Evolutionary conservation across 805 yeast genomes (phyloP).

Genomic region (Schwanniomyces pseudopolymorphus): DNA sequence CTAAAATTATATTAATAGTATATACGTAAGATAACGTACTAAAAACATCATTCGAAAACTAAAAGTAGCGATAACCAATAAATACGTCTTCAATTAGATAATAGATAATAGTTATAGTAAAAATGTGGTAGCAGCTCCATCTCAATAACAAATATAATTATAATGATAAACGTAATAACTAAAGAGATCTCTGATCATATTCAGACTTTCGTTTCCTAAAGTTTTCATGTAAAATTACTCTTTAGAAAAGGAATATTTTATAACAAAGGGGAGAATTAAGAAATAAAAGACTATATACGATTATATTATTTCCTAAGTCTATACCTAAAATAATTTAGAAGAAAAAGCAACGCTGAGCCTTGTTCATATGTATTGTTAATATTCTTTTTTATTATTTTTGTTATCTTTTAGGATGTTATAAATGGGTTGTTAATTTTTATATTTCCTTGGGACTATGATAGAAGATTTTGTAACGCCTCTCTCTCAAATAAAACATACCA

Average conservation of each 20-base stretch:
- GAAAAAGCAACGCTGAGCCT: background rate
- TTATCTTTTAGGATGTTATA: background rate
- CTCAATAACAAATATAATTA: background rate
- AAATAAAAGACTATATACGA: slow-evolving; percentile 5
- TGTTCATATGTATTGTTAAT: background rate
- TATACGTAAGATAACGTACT: too few relatives aligned
- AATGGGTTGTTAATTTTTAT: background rate
- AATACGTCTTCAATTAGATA: too few relatives aligned
- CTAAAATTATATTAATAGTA: too few relatives aligned
- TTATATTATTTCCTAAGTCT: slow-evolving; percentile 7
- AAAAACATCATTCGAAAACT: too few relatives aligned
- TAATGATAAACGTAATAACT: slow-evolving; percentile 1
- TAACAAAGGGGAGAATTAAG: background rate
- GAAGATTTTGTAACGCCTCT: background rate
- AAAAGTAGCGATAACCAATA: too few relatives aligned
- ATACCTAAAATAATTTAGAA: slow-evolving; percentile 7
- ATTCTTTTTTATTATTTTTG: background rate
- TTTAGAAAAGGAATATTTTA: background rate
- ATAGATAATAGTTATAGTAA: too few relatives aligned
- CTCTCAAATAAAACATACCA: slow-evolving; percentile 1
- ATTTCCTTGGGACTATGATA: background rate
- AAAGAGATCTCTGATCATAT: background rate
- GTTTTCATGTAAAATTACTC: background rate
- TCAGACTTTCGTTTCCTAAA: background rate
- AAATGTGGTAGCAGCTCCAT: too few relatives aligned